A percentile compares a stretch with the other conserved stretches of the same genome.
Conservation (phyloP, 192 early-diverging fungal species). For the Backusella sp. region DNA sequence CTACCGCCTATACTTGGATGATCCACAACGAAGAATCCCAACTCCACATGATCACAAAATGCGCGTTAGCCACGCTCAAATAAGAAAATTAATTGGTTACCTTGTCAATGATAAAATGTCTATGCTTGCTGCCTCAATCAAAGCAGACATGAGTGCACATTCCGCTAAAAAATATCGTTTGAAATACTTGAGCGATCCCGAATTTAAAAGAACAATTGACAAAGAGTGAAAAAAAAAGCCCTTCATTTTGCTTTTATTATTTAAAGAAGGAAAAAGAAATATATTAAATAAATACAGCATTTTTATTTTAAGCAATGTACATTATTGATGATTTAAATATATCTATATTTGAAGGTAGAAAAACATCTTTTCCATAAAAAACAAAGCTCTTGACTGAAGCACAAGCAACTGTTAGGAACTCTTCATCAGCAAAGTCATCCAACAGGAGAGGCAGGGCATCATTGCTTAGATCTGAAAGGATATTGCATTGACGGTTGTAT, state of each 20-base stretch:
- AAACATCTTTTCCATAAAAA: not conserved
- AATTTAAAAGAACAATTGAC: not conserved
- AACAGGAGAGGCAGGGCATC: not conserved
- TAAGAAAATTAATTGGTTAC: not conserved
- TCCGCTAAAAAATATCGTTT: not conserved
- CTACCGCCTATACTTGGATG: too few species aligned
- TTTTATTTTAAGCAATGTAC: too few species aligned
- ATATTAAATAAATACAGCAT: too few species aligned
- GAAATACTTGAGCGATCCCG: not conserved
- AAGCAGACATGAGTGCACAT: not conserved
- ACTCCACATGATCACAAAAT: too few species aligned
- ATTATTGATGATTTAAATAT: not conserved
- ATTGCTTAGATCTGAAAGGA: not conserved
- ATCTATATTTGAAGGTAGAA: not conserved
- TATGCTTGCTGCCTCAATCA: not conserved
- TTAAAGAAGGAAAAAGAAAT: too few species aligned
- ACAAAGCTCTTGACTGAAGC: not conserved
- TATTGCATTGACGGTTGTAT: not conserved
- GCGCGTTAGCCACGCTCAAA: not conserved
- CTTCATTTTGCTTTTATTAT: too few species aligned
- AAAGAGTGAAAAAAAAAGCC: too few species aligned
- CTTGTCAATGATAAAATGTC: not conserved
- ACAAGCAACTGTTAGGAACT: not conserved
- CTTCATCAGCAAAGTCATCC: not conserved
- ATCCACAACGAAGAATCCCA: too few species aligned